Evolutionary conservation across 1,139 yeast species (phyloP), one percentile per base, ranked within the genome.

Genomic region (Kazachstania sp.): DNA sequence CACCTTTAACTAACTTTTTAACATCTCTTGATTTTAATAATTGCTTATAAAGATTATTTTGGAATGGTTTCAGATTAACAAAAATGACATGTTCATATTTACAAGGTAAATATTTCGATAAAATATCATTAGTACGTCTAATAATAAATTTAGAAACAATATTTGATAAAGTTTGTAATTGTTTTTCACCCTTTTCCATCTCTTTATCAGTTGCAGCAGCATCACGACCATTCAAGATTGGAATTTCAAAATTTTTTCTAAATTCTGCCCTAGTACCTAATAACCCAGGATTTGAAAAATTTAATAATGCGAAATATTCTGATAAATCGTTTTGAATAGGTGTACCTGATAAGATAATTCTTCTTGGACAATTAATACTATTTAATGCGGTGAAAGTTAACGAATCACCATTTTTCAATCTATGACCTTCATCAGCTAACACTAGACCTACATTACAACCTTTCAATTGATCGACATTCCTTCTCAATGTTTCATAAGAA

Each of bases 291-390:
- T 92, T 92, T 8, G 97, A 95, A 71, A 92, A 92, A 58, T 83
- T 86, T 50, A 94, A 71, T 47, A 92, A 71, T 0, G 98, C 87
- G 63, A 90, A 94, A 67, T 92, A 92, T 66, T 92, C 99, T 1
- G 96, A 84, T 40, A 92, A 72, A 70, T 94, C 98, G 62, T 92
- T 92, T 64, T 92, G 99, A 54, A 92, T 92, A 0, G 99, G 99
- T 0, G 99, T 92, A 43, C 99, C 99, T 0, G 97, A 87, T 34
- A 92, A 70, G 54, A 92, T 92, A 9, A 92, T 97, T 54, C 99
- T 75, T 59, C 98, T 72, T 45, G 83, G 81, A 63, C 95, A 92
- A 46, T 83, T 79, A 46, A 92, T 73, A 13, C 92, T 79, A 61
- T 87, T 84, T 45, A 92, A 72, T 0, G 97, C 88, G 0, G 90